Percentiles rank a stretch among this genome's conserved stretches.
Conservation (phyloP, 2,329 filamentous ascomycete species). For the Calonectria pauciramosa region DNA sequence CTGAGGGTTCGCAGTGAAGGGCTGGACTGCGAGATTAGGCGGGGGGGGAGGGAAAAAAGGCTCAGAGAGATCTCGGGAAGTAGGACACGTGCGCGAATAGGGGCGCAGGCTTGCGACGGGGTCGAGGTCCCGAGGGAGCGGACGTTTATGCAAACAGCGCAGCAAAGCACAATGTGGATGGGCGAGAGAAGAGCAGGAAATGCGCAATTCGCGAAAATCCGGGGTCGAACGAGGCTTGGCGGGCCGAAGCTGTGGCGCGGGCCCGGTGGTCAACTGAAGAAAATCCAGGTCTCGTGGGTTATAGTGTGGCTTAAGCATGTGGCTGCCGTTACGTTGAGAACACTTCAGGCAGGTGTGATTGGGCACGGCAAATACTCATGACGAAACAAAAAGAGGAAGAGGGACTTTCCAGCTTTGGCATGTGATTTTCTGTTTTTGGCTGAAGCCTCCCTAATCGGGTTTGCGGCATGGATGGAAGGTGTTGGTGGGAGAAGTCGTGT, state of each 20-base stretch:
- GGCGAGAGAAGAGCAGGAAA: slow-evolving; percentile 35
- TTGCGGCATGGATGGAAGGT: not conserved
- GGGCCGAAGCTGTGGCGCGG: slow-evolving; percentile 30
- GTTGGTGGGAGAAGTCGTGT: not conserved
- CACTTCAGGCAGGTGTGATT: slow-evolving; percentile 5
- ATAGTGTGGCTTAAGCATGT: slow-evolving; percentile 10
- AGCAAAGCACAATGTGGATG: slow-evolving; percentile 20
- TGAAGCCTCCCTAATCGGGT: not conserved
- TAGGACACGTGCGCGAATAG: not conserved
- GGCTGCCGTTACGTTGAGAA: not conserved
- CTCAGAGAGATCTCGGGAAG: not conserved
- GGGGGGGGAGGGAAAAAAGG: not conserved
- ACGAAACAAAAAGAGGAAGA: not conserved
- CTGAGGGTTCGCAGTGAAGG: not conserved
- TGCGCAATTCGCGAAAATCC: slow-evolving; percentile 40
- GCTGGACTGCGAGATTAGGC: not conserved
- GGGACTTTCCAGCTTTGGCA: not conserved
- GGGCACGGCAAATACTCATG: not conserved
- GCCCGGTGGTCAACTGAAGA: slow-evolving; percentile 28
- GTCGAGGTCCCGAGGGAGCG: slow-evolving; percentile 21
- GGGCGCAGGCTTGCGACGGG: not conserved
- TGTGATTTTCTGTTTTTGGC: slow-evolving; percentile 5
- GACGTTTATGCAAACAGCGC: slow-evolving; percentile 15
- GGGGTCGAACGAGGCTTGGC: slow-evolving; percentile 39
- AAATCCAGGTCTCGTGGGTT: slow-evolving; percentile 7